A percentile compares a stretch with the other conserved stretches of the same genome.
Conservation (phyloP, 1,284 basidiomycete species). For the Ceraceosorus bombacis region DNA sequence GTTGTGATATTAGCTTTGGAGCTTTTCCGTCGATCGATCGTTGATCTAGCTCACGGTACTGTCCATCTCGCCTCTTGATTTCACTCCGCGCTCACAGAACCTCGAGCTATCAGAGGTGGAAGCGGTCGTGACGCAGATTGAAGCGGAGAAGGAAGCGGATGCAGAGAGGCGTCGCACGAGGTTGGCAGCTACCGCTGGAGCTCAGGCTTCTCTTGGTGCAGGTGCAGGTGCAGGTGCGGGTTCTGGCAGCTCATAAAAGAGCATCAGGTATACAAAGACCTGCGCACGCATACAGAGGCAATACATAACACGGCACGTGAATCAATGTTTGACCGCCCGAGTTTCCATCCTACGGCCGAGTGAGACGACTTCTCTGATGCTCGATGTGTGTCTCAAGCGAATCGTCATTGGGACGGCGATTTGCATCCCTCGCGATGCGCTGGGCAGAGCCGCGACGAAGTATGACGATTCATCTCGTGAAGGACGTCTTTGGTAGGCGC, state of each 20-base stretch:
- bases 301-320: too few relatives aligned
- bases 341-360: too few relatives aligned
- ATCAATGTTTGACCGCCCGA: too few relatives aligned
- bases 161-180: slow-evolving; percentile 44
- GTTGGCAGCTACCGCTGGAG: slow-evolving; percentile 44
- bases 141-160: slow-evolving; percentile 44
- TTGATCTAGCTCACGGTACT: not conserved
- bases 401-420: too few relatives aligned
- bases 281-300: too few relatives aligned
- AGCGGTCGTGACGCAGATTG: slow-evolving; percentile 43
- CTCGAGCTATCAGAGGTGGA: slow-evolving; percentile 44
- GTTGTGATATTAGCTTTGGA: slow-evolving; percentile 1
- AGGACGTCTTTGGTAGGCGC: too few relatives aligned
- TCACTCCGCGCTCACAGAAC: slow-evolving; percentile 14
- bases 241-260: not conserved
- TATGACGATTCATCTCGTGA: too few relatives aligned
- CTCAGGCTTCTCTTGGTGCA: slow-evolving; percentile 35
- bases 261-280: too few relatives aligned
- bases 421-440: too few relatives aligned
- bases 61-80: not conserved
- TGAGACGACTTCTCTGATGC: too few relatives aligned
- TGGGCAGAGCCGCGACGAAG: too few relatives aligned
- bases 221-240: slow-evolving; percentile 4
- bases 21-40: not conserved
- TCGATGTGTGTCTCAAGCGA: too few relatives aligned